Percentiles rank a stretch among this genome's conserved stretches.
Conservation (phyloP, 257 asterid genomes). For the Nyctanthes arbortristis region DNA sequence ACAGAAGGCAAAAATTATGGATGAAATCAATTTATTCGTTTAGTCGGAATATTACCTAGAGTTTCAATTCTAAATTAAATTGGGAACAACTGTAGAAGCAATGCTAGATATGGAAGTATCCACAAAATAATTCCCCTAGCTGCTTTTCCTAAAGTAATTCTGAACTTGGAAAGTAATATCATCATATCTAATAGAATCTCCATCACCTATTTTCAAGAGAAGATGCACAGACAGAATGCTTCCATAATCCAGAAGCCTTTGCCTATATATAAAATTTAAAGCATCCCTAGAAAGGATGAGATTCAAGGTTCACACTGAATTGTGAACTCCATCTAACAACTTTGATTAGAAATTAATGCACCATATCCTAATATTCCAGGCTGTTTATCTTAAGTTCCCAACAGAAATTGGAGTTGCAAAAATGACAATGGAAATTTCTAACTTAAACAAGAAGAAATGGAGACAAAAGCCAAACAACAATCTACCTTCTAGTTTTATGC, state of each 20-base stretch:
- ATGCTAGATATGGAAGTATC: too few species aligned
- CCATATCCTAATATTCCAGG: too few species aligned
- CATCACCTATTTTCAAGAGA: not conserved
- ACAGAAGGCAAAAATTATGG: too few species aligned
- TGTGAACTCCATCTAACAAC: not conserved
- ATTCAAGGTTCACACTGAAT: slow-evolving; percentile 4
- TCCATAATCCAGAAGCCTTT: not conserved
- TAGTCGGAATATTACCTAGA: too few species aligned
- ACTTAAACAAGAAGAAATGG: not conserved
- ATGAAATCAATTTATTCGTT: too few species aligned
- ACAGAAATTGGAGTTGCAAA: too few species aligned
- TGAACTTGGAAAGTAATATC: slow-evolving; percentile 1
- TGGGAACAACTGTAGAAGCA: too few species aligned
- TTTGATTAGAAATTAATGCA: not conserved
- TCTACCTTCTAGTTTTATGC: not conserved
- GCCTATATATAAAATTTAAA: not conserved
- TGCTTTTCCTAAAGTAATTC: not conserved
- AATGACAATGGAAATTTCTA: not conserved
- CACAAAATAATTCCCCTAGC: slow-evolving; percentile 1
- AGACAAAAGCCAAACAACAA: not conserved
- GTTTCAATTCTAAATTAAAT: too few species aligned
- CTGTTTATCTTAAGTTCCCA: not conserved
- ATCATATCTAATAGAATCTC: too few species aligned
- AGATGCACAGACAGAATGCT: not conserved
- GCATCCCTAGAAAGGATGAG: not conserved